Base-by-base conservation (phyloP, 108 stramenopile genomes). In the Skeletonema marinoi region DNA sequence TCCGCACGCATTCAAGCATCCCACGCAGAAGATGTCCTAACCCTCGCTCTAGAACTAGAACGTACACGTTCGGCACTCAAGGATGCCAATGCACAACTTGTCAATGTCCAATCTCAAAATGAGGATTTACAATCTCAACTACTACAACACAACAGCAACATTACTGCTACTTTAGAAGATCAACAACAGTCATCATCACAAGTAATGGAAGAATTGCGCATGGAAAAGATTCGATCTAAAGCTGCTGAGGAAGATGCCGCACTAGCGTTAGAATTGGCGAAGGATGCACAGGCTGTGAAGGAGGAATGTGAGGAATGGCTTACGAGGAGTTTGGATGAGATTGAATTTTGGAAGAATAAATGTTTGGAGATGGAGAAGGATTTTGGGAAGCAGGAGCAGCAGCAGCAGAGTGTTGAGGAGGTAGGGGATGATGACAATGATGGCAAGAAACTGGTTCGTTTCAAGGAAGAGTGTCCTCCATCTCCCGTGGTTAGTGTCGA, bases 191-290 rank as follows among this genome's bases (percentile, higher is more conserved):
- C 71, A 14, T 35, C 19, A n/a, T 21, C 78, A 19, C 17, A 60
- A 11, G 54, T 87, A 68, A 50, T 71, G 36, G 54, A 71, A 33
- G 90, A 92, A 36, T 68, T 89, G 0, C 44, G 77, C 17, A 32
- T 16, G 39, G 64, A 83, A 13, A 42, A 70, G n/a, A 29, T 51
- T 25, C 80, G 86, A 50, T 81, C 89, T 3, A 74, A 87, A 67
- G 94, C 90, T 11, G 94, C 94, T 56, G 94, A 95, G 79, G 94
- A 95, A 78, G 94, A 95, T 78, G 94, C 94, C 7, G 71, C 84
- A 29, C 14, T 84, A 46, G 94, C 94, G 10, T 70, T 95, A 41
- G 92, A 95, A 32, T 74, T 92, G 74, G 94, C 94, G 32, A 95
- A 91, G 75, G 87, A 86, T 30, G 88, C 82, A 64, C 59, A 85